Base-by-base conservation (phyloP, 768 basidiomycete genomes). In the Mycena filopes region DNA sequence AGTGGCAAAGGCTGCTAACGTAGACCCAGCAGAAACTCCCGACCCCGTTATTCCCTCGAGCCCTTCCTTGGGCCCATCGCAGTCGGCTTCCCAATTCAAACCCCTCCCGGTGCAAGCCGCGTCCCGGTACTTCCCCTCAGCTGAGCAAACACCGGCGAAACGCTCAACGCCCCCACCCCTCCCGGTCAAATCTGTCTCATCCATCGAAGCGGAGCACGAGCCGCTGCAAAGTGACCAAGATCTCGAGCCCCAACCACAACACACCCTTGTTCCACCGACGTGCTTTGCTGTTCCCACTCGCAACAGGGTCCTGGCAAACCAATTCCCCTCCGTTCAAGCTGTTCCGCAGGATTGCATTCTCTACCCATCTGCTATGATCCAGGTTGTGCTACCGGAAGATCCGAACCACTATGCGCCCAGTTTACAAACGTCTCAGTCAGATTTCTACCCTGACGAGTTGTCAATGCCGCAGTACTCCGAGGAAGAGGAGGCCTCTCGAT, bases 21-120 rank as follows among this genome's bases (percentile, higher is more conserved):
- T 28, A 47, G 50, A 58, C 28, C 6, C 43, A 11, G 50, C 3
- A 29, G 21, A 42, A 62, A 4, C 46, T 54, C 41, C 54, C 3
- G 65, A 60, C 21, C 42, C 57, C 29, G 33, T 18, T 20, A 56
- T 68, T 40, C 66, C 71, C 28, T 70, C 68, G 15, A 70, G 64
- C 48, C 70, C 72, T 28, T 74, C 75, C 28, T 70, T 78, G n/a
- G 72, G 76, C 29, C 77, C 87, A 12, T 89, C 84, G 10, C 81
- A 89, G 54, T 89, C 87, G 28, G 87, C 84, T 29, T 89, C 87
- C 29, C 87, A 87, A 68, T 62, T 76, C 43, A 68, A 56, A 49
- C 70, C 69, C 25, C 18, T 56, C 61, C 40, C 58, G 36, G 25
- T 15, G 21, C 42, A 51, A 20, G 42, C 51, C n/a, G 56, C 51